Evolutionary conservation across 805 yeast species (phyloP).

Genomic region (Wickerhamiella azyma): DNA sequence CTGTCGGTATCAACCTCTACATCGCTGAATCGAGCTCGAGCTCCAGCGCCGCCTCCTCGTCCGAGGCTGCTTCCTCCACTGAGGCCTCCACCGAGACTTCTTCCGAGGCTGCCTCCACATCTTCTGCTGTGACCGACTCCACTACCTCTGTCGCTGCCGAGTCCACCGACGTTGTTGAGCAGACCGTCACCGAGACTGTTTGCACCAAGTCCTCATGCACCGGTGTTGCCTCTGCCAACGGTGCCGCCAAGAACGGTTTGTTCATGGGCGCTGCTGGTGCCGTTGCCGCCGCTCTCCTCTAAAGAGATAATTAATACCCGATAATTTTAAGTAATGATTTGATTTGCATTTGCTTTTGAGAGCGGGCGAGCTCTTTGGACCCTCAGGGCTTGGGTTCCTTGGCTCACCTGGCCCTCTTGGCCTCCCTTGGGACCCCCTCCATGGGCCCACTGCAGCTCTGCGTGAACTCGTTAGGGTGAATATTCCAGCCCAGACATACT

Average conservation of each 20-base stretch:
- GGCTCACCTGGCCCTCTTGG: too few relatives aligned
- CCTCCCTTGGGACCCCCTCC: too few relatives aligned
- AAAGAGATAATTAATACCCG: not conserved
- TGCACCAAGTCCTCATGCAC: conserved; percentile 8
- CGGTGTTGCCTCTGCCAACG: conserved; percentile 9
- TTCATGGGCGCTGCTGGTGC: not conserved
- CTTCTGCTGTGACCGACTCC: conserved; percentile 1
- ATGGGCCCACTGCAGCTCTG: too few relatives aligned
- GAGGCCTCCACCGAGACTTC: not conserved
- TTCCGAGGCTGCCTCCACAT: not conserved
- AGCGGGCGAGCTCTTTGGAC: too few relatives aligned
- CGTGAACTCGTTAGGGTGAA: too few relatives aligned
- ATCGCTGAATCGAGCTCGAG: not conserved
- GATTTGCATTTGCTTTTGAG: too few relatives aligned
- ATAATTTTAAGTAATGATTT: too few relatives aligned
- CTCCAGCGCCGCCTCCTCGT: not conserved
- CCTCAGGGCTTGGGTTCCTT: too few relatives aligned
- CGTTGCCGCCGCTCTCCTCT: not conserved
- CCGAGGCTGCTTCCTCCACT: not conserved
- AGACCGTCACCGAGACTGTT: conserved; percentile 9
- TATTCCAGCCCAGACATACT: too few relatives aligned
- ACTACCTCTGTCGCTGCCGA: not conserved
- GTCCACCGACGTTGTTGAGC: conserved; percentile 5
- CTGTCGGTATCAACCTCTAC: not conserved
- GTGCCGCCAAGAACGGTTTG: conserved; percentile 5